Percentiles rank a stretch among this genome's conserved stretches.
These are phyloP conservation scores for Fusarium haematococcum DNA, from an alignment of 2,329 filamentous ascomycete species.

Conservation along the genomic window DNA sequence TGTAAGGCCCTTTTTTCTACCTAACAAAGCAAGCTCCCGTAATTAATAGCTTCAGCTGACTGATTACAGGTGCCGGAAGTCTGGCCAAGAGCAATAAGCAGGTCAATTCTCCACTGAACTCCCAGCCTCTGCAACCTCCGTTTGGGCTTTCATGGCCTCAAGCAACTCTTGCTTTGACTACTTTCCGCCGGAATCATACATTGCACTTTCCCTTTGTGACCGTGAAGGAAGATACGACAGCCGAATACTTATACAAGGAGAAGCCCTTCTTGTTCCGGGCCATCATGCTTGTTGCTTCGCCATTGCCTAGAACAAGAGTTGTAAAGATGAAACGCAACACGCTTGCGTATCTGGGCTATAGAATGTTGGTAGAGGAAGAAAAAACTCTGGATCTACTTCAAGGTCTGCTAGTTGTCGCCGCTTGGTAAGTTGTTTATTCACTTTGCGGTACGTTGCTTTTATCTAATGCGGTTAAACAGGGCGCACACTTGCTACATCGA, in stretches of 20 bases:
- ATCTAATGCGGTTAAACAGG: conserved; percentile 40
- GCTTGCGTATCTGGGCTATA: conserved; percentile 56
- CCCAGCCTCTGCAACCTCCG: conserved; percentile 31
- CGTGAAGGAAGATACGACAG: conserved; percentile 46
- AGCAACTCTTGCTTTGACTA: conserved; percentile 49
- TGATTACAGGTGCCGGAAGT: neutral
- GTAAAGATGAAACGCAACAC: conserved; percentile 57
- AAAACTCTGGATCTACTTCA: conserved; percentile 58
- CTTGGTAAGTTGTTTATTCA: conserved; percentile 53
- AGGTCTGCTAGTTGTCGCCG: conserved; percentile 58
- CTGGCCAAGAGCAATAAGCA: neutral
- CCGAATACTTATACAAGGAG: conserved; percentile 45
- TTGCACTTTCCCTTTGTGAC: conserved; percentile 55
- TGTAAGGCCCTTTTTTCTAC: neutral
- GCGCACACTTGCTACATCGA: conserved; percentile 50
- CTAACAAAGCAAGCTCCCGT: no score
- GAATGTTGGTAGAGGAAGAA: conserved; percentile 56
- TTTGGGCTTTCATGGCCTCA: conserved; percentile 55
- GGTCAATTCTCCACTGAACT: neutral
- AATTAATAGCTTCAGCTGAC: neutral
- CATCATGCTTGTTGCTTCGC: conserved; percentile 53
- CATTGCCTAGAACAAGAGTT: conserved; percentile 43
- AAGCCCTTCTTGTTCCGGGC: conserved; percentile 55
- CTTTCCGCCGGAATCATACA: conserved; percentile 49
- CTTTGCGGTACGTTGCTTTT: no score